Base-by-base conservation (phyloP, 2,329 filamentous ascomycete genomes). In the Exophiala viscosa region DNA sequence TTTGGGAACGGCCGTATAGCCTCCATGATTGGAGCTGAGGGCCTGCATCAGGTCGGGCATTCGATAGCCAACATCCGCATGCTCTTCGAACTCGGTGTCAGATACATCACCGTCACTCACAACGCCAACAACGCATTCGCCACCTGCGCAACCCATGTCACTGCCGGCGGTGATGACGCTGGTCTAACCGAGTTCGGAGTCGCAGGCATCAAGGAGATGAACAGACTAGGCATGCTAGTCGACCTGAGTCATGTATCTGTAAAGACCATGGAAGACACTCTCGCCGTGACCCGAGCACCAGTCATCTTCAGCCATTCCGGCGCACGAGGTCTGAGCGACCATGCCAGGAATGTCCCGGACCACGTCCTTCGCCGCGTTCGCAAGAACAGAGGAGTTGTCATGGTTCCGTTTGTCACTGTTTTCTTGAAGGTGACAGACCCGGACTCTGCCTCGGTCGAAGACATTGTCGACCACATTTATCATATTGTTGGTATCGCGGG, bases 311-410 rank as follows among this genome's bases (percentile, higher is more conserved):
- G 55, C 4, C 62, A 65, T 44, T 60, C 60, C 33, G 48, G 55
- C 5, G 60, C 58, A 3, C 61, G 61, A 17, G 58, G 53, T 2
- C 39, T 66, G 2, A 60, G 55, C 36, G 55, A 60, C 5, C 67
- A 71, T 52, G 59, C 66, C 4, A 66, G 73, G 5, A 71, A 74
- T 40, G 71, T 72, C 1, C 70, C 72, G 2, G 71, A 74, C 43
- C 68, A 70, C 36, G 65, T 74, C 2, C 60, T 74, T 2, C 58
- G 64, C 5, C 53, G 57, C 3, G 57, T 75, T 0, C 66, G 64
- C 18, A 53, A 61, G 2, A 75, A 73, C 17, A 60, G 65, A 1
- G 71, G 72, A 0, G 64, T 74, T 7, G 62, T 74, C 9, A 74
- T 74, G 71, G 65, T 68, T 0, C 66, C 66, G 0, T 74, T 74